Conservation (phyloP, 495 filamentous ascomycete genomes). For the Apodospora peruviana region DNA sequence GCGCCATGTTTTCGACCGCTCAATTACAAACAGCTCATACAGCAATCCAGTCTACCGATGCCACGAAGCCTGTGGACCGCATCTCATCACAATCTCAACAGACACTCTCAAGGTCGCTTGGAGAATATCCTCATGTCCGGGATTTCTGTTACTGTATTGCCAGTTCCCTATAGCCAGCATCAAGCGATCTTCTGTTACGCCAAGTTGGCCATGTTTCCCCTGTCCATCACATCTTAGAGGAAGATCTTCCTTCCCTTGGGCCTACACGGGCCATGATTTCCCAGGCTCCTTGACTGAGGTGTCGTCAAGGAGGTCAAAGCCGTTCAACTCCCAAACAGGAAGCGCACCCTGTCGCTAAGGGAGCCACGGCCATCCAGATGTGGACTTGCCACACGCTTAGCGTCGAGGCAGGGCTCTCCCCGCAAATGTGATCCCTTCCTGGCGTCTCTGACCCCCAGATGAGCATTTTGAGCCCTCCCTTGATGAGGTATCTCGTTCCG, state of each 20-base stretch:
- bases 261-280: constrained; percentile 10
- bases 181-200: not conserved
- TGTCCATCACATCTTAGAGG: constrained; percentile 6
- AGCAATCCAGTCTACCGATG: too few relatives aligned
- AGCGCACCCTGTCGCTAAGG: constrained; percentile 7
- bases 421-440: not conserved
- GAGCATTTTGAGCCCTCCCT: constrained; percentile 12
- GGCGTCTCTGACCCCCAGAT: constrained; percentile 1
- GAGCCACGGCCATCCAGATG: not conserved
- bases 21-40: too few relatives aligned
- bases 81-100: too few relatives aligned
- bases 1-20: too few relatives aligned
- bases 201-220: constrained; percentile 9
- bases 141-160: too few relatives aligned
- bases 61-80: too few relatives aligned
- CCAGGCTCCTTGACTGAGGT: constrained; percentile 8
- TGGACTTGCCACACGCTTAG: not conserved
- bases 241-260: constrained; percentile 11
- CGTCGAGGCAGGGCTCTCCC: not conserved
- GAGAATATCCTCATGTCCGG: too few relatives aligned
- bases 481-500: constrained; percentile 24
- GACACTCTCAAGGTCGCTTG: too few relatives aligned
- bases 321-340: constrained; percentile 10
- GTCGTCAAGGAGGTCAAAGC: constrained; percentile 9
- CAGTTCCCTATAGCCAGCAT: not conserved